These are phyloP conservation scores for Endothia cerciana DNA, from an alignment of 2,329 filamentous ascomycete genomes.

Conservation along the genomic window DNA sequence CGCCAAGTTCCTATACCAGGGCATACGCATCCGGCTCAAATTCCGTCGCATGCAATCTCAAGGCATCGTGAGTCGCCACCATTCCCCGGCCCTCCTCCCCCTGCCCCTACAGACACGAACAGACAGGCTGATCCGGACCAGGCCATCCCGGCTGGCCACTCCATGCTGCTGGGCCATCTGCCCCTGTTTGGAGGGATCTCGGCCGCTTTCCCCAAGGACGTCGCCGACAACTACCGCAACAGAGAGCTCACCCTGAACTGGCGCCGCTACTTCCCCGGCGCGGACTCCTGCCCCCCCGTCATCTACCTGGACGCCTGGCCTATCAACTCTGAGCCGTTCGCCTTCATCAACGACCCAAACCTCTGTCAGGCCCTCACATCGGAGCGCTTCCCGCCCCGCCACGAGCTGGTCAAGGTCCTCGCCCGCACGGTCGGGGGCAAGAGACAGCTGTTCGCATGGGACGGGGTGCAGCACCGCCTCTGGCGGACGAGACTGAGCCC, in stretches of 20 bases:
- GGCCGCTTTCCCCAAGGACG: not conserved
- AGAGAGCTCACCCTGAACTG: conserved; percentile 20
- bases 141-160: not conserved
- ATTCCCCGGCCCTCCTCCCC: not conserved
- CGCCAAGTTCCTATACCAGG: not conserved
- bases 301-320: conserved; percentile 34
- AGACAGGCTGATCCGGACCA: not conserved
- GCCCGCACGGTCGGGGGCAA: conserved; percentile 2
- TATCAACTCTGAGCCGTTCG: conserved; percentile 27
- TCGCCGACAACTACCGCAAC: conserved; percentile 12
- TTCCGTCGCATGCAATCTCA: not conserved
- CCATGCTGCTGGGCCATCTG: not conserved
- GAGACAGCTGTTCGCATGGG: conserved; percentile 18
- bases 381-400: conserved; percentile 18
- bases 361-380: conserved; percentile 15
- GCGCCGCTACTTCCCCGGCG: conserved; percentile 27
- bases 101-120: not conserved
- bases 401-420: conserved; percentile 17
- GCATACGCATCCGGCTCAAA: not conserved
- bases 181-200: not conserved
- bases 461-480: conserved; percentile 16
- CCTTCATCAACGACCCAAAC: conserved; percentile 15
- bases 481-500: conserved; percentile 22
- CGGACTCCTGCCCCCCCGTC: conserved; percentile 24
- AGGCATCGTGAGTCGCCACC: not conserved